These are phyloP conservation scores for Rhizoclosmatium globosum DNA, from an alignment of 192 early-diverging fungal species.

Conservation along the genomic window DNA sequence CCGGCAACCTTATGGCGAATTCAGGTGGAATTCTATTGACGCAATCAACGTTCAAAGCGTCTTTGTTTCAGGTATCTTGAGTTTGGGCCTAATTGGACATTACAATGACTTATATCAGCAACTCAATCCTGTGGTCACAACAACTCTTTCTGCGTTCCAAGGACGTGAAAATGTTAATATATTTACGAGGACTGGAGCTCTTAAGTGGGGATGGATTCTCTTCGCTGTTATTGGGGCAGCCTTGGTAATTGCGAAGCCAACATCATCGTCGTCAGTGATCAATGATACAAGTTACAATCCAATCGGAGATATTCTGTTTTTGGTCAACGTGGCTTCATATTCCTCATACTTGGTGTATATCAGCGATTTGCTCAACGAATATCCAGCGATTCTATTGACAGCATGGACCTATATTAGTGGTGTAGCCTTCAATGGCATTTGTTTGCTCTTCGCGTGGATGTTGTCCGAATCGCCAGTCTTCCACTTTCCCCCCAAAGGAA, in stretches of 20 bases:
- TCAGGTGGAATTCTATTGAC: slow-evolving; percentile 1
- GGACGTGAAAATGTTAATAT: slow-evolving; percentile 1
- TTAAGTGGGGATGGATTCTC: background rate
- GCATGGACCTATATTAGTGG: slow-evolving; percentile 4
- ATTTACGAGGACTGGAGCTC: background rate
- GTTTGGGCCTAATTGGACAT: background rate
- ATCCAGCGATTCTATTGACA: background rate
- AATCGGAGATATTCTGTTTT: background rate
- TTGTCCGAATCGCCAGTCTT: background rate
- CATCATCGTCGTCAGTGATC: background rate
- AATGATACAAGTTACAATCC: background rate
- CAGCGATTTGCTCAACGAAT: background rate
- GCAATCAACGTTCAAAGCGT: slow-evolving; percentile 3
- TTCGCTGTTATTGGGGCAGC: background rate
- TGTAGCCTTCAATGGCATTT: background rate
- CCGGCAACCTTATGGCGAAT: slow-evolving; percentile 2
- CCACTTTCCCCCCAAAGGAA: background rate
- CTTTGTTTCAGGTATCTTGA: slow-evolving; percentile 6
- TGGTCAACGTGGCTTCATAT: background rate
- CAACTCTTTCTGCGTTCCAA: background rate
- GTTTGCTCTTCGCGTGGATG: background rate
- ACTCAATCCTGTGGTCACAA: background rate
- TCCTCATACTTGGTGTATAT: background rate
- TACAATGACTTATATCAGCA: background rate
- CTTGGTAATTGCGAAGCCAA: background rate